A percentile compares a stretch with the other conserved stretches of the same genome.
These are phyloP conservation scores for Colletotrichum sp. DNA, from an alignment of 2,329 filamentous ascomycete species.

Conservation along the genomic window DNA sequence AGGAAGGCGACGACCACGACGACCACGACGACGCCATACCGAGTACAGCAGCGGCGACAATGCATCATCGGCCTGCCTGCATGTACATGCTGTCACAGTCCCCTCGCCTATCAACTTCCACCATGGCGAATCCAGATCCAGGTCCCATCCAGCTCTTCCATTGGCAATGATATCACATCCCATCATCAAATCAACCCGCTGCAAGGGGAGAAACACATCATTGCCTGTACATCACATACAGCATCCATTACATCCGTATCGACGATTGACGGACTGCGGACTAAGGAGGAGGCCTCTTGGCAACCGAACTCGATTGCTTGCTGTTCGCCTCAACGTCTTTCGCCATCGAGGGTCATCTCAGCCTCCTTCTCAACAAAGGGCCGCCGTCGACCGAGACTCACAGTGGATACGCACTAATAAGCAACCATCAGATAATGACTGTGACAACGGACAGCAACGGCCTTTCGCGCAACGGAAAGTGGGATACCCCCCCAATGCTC, in stretches of 20 bases:
- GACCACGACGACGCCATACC: background rate
- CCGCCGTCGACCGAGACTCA: background rate
- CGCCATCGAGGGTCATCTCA: background rate
- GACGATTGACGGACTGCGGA: background rate
- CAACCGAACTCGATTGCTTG: background rate
- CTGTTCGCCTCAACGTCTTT: background rate
- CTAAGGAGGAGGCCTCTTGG: constrained; percentile 2
- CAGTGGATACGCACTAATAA: background rate
- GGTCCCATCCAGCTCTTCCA: background rate
- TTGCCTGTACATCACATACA: background rate
- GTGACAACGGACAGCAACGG: background rate
- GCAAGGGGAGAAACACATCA: background rate
- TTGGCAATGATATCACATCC: constrained; percentile 14
- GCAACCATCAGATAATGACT: background rate
- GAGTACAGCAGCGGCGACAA: background rate
- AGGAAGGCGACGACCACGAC: background rate
- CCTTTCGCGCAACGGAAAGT: background rate
- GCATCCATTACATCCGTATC: background rate
- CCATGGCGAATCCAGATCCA: background rate
- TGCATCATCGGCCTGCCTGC: background rate
- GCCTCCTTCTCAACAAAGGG: background rate
- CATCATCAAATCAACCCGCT: background rate
- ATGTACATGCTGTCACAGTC: background rate
- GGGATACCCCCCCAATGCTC: background rate
- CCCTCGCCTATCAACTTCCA: background rate